A percentile compares a stretch with the other conserved stretches of the same genome.
Conservation (phyloP, 768 basidiomycete genomes). For the Coprinopsis cinerea region DNA sequence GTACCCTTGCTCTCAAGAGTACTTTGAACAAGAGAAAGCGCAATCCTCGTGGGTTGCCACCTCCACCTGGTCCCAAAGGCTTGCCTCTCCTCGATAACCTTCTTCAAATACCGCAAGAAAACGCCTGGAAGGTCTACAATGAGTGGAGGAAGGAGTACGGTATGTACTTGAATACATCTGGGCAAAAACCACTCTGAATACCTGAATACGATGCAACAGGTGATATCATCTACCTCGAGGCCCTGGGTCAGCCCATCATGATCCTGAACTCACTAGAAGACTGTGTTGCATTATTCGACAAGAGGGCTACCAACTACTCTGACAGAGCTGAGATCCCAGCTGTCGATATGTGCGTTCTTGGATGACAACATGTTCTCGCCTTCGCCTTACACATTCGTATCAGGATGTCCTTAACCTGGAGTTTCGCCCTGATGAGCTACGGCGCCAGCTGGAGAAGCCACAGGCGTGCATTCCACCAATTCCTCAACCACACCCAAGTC, state of each 20-base stretch:
- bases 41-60: slow-evolving; percentile 9
- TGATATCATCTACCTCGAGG: slow-evolving; percentile 13
- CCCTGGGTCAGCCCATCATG: slow-evolving; percentile 10
- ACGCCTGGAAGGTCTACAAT: slow-evolving; percentile 24
- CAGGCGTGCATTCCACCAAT: slow-evolving; percentile 24
- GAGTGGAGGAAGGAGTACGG: slow-evolving; percentile 29
- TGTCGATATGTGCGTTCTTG: slow-evolving; percentile 9
- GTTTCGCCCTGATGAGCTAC: slow-evolving; percentile 27
- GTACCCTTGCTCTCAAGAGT: not conserved
- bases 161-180: slow-evolving; percentile 1
- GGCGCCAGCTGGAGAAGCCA: slow-evolving; percentile 37
- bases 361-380: too few species aligned
- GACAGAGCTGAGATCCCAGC: slow-evolving; percentile 3
- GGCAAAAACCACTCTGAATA: not conserved
- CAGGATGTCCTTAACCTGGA: not conserved
- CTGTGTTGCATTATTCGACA: slow-evolving; percentile 4
- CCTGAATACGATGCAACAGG: slow-evolving; percentile 1
- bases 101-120: slow-evolving; percentile 20
- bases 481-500: slow-evolving; percentile 12
- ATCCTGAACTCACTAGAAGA: slow-evolving; percentile 3
- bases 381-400: too few species aligned
- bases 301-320: slow-evolving; percentile 4
- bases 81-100: slow-evolving; percentile 25
- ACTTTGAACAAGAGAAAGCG: not conserved
- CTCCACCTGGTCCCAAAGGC: slow-evolving; percentile 27